phyloP scores from a whole-genome alignment of 805 yeast genomes.

The Candida khao-thaluensis region DNA sequence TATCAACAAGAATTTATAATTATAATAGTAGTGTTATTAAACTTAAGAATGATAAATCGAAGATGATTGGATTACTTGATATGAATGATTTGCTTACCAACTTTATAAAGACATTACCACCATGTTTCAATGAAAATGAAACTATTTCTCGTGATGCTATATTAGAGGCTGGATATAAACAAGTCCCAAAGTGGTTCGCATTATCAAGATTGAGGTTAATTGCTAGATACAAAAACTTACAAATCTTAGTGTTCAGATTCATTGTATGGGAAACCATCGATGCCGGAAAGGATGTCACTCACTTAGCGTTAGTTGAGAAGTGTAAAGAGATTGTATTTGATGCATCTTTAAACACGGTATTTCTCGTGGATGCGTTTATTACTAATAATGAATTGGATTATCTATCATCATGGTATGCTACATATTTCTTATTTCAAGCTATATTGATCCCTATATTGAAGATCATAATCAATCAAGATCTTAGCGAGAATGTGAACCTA shows the following conservation, averaged over 20 bases:
- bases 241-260: constrained; percentile 20
- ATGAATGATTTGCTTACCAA: constrained; percentile 19
- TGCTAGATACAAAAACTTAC: constrained; percentile 19
- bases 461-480: constrained; percentile 16
- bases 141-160: constrained; percentile 9
- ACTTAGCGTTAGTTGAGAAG: constrained; percentile 17
- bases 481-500: constrained; percentile 1
- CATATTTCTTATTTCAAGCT: constrained; percentile 22
- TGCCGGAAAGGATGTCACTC: constrained; percentile 14
- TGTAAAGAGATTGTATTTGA: constrained; percentile 18
- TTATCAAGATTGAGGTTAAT: constrained; percentile 19
- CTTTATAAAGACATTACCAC: constrained; percentile 16
- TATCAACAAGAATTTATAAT: constrained; percentile 21
- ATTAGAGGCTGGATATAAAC: constrained; percentile 11
- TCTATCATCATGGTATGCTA: constrained; percentile 19
- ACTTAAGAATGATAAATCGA: constrained; percentile 20
- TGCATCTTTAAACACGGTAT: constrained; percentile 17
- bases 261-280: constrained; percentile 22
- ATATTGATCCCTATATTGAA: constrained; percentile 19
- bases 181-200: constrained; percentile 20
- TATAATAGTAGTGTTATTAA: constrained; percentile 20
- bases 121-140: constrained; percentile 18
- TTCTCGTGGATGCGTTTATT: constrained; percentile 15
- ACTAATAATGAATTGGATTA: constrained; percentile 16
- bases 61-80: constrained; percentile 22